Base-by-base conservation (phyloP, 306 rosid species). In the Albizia julibrissin region DNA sequence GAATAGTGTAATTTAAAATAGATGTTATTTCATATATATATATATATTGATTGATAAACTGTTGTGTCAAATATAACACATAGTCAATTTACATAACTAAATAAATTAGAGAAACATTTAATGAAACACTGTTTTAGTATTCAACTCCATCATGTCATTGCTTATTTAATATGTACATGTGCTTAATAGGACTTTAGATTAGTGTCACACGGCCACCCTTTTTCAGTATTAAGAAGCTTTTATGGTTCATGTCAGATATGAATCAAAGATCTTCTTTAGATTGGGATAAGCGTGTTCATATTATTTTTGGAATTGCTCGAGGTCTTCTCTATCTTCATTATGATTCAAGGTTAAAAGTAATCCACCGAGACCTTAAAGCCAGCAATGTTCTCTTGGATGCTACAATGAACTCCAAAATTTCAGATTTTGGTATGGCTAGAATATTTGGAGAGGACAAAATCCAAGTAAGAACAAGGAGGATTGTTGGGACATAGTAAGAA, bases 401-500 rank as follows among this genome's bases (percentile, higher is more conserved):
- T 19, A 10, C 21, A 40, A 52, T 81, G 80, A 78, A 78, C 11
- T 83, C 85, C 4, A 85, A 74, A 64, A 85, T 85, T 66, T 82
- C 81, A 47, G 78, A 85, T 49, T 81, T 85, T 15, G 88, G 83
- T 16, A 52, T 78, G 62, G 83, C 85, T 31, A 85, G 78, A 40
- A 74, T 76, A 39, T 78, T 85, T 18, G 56, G 74, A 15, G 77
- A n/a, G 2, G 75, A 74, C 43, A 74, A 81, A 67, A 74, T 54
- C 42, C 78, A 68, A 22, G 81, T 33, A 29, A 56, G 13, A 24
- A 81, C 85, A 5, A 81, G 66, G 4, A 81, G 33, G 43, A 77
- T 24, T 10, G 66, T 10, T 59, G 34, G 33, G 34, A 59, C 66
- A 59, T 59, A 59, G 66, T 59, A 59, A 59, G 6, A 4, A 59